Conservation (phyloP, 805 yeast species). For the Phaffomyces thermotolerans region DNA sequence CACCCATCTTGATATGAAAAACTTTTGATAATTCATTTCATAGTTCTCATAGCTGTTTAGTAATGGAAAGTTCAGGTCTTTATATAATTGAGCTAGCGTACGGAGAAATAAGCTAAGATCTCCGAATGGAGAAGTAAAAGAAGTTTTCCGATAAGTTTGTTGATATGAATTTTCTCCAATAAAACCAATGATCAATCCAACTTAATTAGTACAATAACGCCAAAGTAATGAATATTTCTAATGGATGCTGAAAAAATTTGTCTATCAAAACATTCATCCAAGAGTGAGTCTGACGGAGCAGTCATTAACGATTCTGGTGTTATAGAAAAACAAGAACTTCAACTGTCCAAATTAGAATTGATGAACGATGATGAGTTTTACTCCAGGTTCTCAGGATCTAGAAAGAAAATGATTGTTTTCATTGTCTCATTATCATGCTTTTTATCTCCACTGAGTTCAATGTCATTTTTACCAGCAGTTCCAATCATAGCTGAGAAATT, state of each 20-base stretch:
- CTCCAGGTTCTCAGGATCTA: constrained; percentile 15
- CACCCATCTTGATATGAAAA: constrained; percentile 8
- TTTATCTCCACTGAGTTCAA: constrained; percentile 35
- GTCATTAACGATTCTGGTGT: background rate
- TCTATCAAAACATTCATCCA: background rate
- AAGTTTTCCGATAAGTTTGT: background rate
- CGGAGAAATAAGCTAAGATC: background rate
- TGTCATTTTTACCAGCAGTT: constrained; percentile 45
- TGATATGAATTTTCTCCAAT: background rate
- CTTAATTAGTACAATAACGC: background rate
- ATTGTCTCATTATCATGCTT: constrained; percentile 34
- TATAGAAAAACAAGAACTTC: background rate
- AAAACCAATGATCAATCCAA: background rate
- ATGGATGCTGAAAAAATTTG: background rate
- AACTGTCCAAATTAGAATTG: background rate
- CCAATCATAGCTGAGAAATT: constrained; percentile 39
- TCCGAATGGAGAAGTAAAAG: background rate
- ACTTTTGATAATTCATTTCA: background rate
- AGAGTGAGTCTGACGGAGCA: background rate
- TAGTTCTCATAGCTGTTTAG: background rate
- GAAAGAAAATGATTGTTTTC: constrained; percentile 21
- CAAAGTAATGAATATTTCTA: background rate
- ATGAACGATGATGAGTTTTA: constrained; percentile 15
- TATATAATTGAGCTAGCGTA: background rate
- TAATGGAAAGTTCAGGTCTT: background rate